Evolutionary conservation across 345 rosid species (phyloP).

Genomic region (Leavenworthia alabamica): DNA sequence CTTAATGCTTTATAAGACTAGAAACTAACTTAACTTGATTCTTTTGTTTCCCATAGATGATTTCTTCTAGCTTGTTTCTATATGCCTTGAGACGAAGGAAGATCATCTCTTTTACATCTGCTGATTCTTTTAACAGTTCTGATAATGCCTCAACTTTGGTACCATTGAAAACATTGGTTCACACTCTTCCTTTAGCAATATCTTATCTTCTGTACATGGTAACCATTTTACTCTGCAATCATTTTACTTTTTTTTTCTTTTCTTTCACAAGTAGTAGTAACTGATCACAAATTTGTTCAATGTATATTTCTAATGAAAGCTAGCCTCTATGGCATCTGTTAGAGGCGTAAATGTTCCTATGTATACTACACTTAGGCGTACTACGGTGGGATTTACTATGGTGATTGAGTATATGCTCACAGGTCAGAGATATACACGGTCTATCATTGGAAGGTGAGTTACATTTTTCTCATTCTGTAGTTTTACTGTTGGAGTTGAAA

Average conservation of each 20-base stretch:
- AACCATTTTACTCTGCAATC: conserved; percentile 9
- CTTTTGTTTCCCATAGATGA: conserved; percentile 48
- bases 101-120: conserved; percentile 52
- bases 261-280: neutral
- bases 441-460: conserved; percentile 74
- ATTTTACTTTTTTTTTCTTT: neutral
- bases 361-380: conserved; percentile 98
- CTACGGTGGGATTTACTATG: conserved; percentile 93
- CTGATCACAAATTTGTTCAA: conserved; percentile 15
- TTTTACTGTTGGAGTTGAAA: neutral
- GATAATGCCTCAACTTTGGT: conserved; percentile 49
- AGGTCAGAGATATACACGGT: conserved; percentile 64
- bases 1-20: neutral
- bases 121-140: conserved; percentile 47
- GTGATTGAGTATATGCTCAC: conserved; percentile 73
- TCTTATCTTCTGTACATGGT: conserved; percentile 96
- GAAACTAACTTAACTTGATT: neutral
- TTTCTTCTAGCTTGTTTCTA: conserved; percentile 68
- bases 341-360: conserved; percentile 99
- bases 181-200: conserved; percentile 65
- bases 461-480: neutral
- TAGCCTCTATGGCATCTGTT: conserved; percentile 85
- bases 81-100: conserved; percentile 60
- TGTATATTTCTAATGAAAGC: conserved; percentile 50
- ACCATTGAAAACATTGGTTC: conserved; percentile 57